These are phyloP conservation scores for Vigna mungo DNA, from an alignment of 306 rosid species.

Conservation along the genomic window DNA sequence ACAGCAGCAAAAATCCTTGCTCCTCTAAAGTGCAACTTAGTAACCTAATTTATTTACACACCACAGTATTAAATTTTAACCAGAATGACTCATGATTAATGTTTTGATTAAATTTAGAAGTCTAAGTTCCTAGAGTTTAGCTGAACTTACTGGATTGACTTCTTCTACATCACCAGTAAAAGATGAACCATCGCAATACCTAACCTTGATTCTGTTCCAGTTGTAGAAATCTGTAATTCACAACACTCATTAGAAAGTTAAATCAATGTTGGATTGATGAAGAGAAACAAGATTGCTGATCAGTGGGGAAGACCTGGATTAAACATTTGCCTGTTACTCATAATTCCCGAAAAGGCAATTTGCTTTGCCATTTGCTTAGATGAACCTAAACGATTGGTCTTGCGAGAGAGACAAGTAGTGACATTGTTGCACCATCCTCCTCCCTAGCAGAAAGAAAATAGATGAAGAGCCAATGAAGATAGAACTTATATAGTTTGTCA, in stretches of 20 bases:
- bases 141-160: constrained; percentile 78
- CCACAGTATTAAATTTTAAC: constrained; percentile 4
- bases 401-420: constrained; percentile 82
- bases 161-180: constrained; percentile 92
- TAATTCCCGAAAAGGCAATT: constrained; percentile 79
- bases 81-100: constrained; percentile 11
- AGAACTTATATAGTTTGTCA: constrained; percentile 5
- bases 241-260: constrained; percentile 22
- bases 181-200: constrained; percentile 95
- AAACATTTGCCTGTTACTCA: constrained; percentile 54
- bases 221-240: constrained; percentile 74
- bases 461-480: constrained; percentile 18
- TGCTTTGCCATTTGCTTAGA: constrained; percentile 72
- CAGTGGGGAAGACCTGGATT: constrained; percentile 75
- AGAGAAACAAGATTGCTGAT: background rate
- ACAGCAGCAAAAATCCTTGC: constrained; percentile 77
- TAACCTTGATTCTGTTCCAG: constrained; percentile 89
- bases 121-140: constrained; percentile 16
- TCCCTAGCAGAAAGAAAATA: constrained; percentile 62
- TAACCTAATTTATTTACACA: constrained; percentile 57
- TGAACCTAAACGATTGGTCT: constrained; percentile 79
- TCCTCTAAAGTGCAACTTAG: constrained; percentile 88
- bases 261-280: background rate
- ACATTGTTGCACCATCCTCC: constrained; percentile 99
- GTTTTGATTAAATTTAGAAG: constrained; percentile 20